A percentile compares a stretch with the other conserved stretches of the same genome.
phyloP scores from a whole-genome alignment of 257 asterid genomes.

The Solanum sitiens region DNA sequence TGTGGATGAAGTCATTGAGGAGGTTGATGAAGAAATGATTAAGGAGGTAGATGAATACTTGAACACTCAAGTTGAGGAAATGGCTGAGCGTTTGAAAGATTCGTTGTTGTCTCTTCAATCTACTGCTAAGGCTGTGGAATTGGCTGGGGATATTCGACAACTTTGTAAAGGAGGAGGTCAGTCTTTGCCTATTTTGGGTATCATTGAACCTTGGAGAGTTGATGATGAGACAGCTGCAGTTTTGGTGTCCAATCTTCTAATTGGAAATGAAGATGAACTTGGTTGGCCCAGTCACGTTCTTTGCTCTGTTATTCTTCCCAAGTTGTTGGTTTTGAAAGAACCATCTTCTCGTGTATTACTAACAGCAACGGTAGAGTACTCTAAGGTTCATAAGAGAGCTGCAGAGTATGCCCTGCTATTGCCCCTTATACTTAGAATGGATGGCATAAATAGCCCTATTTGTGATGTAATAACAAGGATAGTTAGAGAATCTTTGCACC shows the following conservation, averaged over 20 bases:
- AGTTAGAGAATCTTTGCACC: conserved; percentile 56
- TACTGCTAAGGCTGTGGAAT: conserved; percentile 26
- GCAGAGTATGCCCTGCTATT: conserved; percentile 54
- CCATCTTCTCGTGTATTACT: conserved; percentile 49
- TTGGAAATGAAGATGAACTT: conserved; percentile 25
- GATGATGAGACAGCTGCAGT: conserved; percentile 60
- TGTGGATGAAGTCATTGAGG: conserved; percentile 28
- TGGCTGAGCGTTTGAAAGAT: conserved; percentile 23
- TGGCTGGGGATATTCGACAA: conserved; percentile 31
- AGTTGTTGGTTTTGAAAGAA: conserved; percentile 33
- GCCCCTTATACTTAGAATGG: conserved; percentile 39
- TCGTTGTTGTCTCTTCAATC: conserved; percentile 23
- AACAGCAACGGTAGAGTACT: conserved; percentile 34
- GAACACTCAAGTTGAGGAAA: conserved; percentile 23
- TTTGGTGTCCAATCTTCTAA: conserved; percentile 34
- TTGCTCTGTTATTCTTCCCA: conserved; percentile 63
- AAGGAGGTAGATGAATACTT: conserved; percentile 13
- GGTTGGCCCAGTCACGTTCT: conserved; percentile 55
- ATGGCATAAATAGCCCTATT: conserved; percentile 46
- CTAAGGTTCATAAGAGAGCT: conserved; percentile 57
- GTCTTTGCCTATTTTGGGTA: conserved; percentile 27
- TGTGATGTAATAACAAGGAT: conserved; percentile 52
- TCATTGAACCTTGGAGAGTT: conserved; percentile 59
- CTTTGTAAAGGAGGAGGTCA: conserved; percentile 27
- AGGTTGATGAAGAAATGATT: conserved; percentile 10